phyloP scores from a whole-genome alignment of 129 eudicot species.

The Flaveria trinervia region DNA sequence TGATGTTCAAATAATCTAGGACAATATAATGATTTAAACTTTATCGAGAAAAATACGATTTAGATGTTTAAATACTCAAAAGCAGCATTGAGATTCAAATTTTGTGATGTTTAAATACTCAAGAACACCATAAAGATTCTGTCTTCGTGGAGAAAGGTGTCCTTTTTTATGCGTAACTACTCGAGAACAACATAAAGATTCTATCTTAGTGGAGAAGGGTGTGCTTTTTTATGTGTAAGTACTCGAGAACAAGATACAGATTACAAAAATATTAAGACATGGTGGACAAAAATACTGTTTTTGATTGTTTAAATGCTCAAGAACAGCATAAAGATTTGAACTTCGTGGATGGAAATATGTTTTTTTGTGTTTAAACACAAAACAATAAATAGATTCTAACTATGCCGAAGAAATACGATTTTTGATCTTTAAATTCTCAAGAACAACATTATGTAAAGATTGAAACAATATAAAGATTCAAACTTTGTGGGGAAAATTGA shows the following conservation, averaged over 20 bases:
- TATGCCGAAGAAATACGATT: background rate
- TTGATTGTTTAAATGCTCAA: background rate
- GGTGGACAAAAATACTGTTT: background rate
- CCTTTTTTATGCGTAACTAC: background rate
- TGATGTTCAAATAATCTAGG: constrained; percentile 7
- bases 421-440: background rate
- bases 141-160: background rate
- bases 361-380: constrained; percentile 7
- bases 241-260: background rate
- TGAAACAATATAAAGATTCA: background rate
- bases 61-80: background rate
- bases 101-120: background rate
- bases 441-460: background rate
- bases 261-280: background rate
- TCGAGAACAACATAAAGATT: constrained; percentile 3
- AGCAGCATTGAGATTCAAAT: background rate
- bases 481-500: background rate
- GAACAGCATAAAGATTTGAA: constrained; percentile 7
- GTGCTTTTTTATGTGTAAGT: background rate
- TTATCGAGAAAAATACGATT: background rate
- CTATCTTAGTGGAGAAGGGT: background rate
- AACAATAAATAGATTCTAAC: background rate
- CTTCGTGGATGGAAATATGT: background rate
- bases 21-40: background rate
- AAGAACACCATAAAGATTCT: background rate